These are phyloP conservation scores for Hysterium pulicare DNA, from an alignment of 2,329 filamentous ascomycete species.

Conservation along the genomic window DNA sequence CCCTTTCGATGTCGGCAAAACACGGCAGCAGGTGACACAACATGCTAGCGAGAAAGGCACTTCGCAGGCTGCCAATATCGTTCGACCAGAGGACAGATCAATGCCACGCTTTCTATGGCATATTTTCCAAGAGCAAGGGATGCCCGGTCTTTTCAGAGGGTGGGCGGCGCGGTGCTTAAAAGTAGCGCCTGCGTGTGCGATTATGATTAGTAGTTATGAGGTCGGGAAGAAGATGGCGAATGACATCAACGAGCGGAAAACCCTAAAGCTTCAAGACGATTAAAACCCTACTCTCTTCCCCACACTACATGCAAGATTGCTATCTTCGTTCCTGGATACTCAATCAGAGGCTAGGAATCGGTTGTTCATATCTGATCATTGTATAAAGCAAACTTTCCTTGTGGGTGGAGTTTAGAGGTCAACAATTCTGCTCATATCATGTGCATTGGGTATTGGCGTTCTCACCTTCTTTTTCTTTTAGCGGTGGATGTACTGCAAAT, in stretches of 20 bases:
- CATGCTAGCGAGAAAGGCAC: slow-evolving; percentile 49
- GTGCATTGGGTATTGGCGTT: too few relatives aligned
- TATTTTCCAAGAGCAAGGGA: slow-evolving; percentile 83
- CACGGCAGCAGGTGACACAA: slow-evolving; percentile 78
- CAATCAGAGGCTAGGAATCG: too few relatives aligned
- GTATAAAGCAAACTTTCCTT: too few relatives aligned
- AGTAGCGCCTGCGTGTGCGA: slow-evolving; percentile 92
- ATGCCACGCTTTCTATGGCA: slow-evolving; percentile 86
- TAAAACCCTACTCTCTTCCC: too few relatives aligned
- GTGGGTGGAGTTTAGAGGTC: too few relatives aligned
- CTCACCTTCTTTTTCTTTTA: too few relatives aligned
- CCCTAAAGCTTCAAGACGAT: background rate
- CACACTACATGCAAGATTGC: too few relatives aligned
- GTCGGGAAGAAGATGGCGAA: slow-evolving; percentile 86
- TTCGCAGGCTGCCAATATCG: slow-evolving; percentile 37
- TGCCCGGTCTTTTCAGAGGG: slow-evolving; percentile 78
- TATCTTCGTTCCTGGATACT: too few relatives aligned
- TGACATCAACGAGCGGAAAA: slow-evolving; percentile 63
- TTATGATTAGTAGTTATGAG: slow-evolving; percentile 99
- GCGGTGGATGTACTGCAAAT: too few relatives aligned
- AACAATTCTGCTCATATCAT: too few relatives aligned
- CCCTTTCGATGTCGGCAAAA: slow-evolving; percentile 97
- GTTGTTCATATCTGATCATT: too few relatives aligned
- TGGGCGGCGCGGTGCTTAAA: slow-evolving; percentile 92
- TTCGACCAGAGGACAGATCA: slow-evolving; percentile 66